A percentile compares a stretch with the other conserved stretches of the same genome.
Conservation (phyloP, 2,329 filamentous ascomycete genomes). For the Aspergillus transmontanensis region DNA sequence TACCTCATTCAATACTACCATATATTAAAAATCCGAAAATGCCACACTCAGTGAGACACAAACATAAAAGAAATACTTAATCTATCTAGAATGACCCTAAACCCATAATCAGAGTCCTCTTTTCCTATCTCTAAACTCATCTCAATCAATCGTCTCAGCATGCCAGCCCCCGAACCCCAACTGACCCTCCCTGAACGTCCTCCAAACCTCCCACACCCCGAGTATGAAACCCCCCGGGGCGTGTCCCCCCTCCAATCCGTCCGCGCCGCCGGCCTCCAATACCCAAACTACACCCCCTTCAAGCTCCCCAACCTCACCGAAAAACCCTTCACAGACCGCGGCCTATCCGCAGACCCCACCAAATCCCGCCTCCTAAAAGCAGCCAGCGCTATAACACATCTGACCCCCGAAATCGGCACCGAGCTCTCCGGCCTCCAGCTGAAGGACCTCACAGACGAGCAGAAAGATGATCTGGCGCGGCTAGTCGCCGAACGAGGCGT, state of each 20-base stretch:
- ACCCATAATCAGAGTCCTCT: too few species aligned
- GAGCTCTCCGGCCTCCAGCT: slow-evolving; percentile 55
- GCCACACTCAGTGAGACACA: not conserved
- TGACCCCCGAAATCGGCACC: slow-evolving; percentile 44
- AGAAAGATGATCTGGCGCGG: slow-evolving; percentile 61
- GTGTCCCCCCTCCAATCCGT: slow-evolving; percentile 6
- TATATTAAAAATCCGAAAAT: not conserved
- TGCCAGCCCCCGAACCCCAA: not conserved
- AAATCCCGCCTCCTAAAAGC: not conserved
- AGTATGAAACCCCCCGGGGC: slow-evolving; percentile 5
- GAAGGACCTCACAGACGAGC: slow-evolving; percentile 48
- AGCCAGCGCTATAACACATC: not conserved
- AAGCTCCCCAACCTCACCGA: slow-evolving; percentile 39
- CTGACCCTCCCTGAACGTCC: not conserved
- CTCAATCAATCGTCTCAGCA: not conserved
- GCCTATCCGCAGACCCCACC: not conserved
- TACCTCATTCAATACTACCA: not conserved
- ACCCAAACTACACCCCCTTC: slow-evolving; percentile 13
- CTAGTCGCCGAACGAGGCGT: slow-evolving; percentile 63
- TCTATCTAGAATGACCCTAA: not conserved
- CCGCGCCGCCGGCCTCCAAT: slow-evolving; percentile 8
- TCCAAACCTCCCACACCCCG: slow-evolving; percentile 1
- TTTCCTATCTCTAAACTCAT: not conserved
- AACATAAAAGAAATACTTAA: not conserved
- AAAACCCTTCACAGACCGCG: slow-evolving; percentile 30